Evolutionary conservation across 345 rosid genomes (phyloP).

Genomic region (Sapria himalayana): DNA sequence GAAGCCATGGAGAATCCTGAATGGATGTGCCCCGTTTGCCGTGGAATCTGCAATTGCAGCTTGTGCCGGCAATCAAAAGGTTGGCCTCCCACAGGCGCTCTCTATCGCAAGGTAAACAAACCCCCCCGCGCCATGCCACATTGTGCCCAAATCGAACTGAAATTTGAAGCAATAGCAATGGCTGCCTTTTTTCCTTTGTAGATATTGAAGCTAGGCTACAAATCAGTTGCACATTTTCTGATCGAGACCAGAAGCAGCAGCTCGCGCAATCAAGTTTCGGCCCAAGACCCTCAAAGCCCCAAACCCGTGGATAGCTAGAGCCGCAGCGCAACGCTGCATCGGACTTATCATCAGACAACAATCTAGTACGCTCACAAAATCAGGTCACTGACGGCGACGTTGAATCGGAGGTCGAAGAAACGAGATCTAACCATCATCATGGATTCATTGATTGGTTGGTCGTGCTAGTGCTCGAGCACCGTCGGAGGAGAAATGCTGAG

Average conservation of each 20-base stretch:
- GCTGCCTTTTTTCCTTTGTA: constrained; percentile 7
- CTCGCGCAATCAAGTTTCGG: constrained; percentile 12
- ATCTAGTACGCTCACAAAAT: too few relatives aligned
- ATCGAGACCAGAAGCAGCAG: constrained; percentile 40
- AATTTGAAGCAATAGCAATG: not conserved
- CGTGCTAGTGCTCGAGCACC: too few relatives aligned
- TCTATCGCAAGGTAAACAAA: constrained; percentile 66
- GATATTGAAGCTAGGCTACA: constrained; percentile 54
- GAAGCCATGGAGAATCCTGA: constrained; percentile 61
- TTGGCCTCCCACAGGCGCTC: constrained; percentile 56
- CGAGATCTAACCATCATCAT: too few relatives aligned
- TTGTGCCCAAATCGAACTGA: not conserved
- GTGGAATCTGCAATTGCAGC: constrained; percentile 92
- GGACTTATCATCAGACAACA: too few relatives aligned
- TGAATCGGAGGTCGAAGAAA: too few relatives aligned
- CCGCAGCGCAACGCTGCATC: too few relatives aligned
- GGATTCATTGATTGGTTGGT: too few relatives aligned
- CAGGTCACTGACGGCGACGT: too few relatives aligned
- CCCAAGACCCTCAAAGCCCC: too few relatives aligned
- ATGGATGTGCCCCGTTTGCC: constrained; percentile 75
- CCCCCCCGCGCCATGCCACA: too few relatives aligned
- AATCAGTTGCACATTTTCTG: constrained; percentile 90
- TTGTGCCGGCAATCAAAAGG: constrained; percentile 63
- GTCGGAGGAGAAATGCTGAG: too few relatives aligned
- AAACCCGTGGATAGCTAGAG: too few relatives aligned